A percentile compares a stretch with the other conserved stretches of the same genome.
Conservation (phyloP, 2,329 filamentous ascomycete species). For the Bertia moriformis region DNA sequence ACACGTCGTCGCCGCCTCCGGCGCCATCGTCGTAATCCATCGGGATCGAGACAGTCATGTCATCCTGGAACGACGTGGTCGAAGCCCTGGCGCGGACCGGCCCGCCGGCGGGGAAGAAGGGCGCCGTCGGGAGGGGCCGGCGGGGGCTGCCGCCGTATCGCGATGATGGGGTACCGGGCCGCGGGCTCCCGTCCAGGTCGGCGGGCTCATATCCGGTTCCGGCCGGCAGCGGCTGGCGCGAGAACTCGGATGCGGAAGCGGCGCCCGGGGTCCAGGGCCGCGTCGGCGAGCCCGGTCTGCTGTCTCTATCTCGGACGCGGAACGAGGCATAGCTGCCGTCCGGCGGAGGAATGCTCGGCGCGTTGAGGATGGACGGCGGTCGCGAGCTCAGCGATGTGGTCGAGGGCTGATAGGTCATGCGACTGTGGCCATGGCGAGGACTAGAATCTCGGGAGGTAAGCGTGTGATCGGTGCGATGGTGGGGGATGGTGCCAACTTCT, state of each 20-base stretch:
- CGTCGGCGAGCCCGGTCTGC: slow-evolving; percentile 36
- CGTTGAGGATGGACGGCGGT: slow-evolving; percentile 37
- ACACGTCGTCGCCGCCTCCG: slow-evolving; percentile 53
- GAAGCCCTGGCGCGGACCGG: slow-evolving; percentile 23
- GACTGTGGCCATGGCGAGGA: background rate
- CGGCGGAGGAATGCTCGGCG: slow-evolving; percentile 43
- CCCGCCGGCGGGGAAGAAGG: slow-evolving; percentile 64
- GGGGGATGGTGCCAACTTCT: slow-evolving; percentile 3
- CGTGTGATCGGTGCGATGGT: too few relatives aligned
- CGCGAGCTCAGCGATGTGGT: slow-evolving; percentile 28
- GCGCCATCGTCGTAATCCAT: slow-evolving; percentile 40
- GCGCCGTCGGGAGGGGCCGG: slow-evolving; percentile 74
- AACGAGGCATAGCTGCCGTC: slow-evolving; percentile 50
- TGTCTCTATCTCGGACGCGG: slow-evolving; percentile 23
- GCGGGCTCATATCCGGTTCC: slow-evolving; percentile 71
- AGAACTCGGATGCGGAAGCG: slow-evolving; percentile 44
- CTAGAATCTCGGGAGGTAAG: too few relatives aligned
- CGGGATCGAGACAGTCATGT: slow-evolving; percentile 60
- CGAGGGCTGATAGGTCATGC: slow-evolving; percentile 34
- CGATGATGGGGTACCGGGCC: slow-evolving; percentile 81
- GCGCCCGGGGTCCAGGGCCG: slow-evolving; percentile 46
- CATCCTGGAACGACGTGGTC: slow-evolving; percentile 42
- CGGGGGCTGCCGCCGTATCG: slow-evolving; percentile 78
- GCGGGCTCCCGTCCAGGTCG: slow-evolving; percentile 76
- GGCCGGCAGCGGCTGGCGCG: slow-evolving; percentile 56